Conservation (phyloP, 306 rosid genomes). For the Malus sylvestris region DNA sequence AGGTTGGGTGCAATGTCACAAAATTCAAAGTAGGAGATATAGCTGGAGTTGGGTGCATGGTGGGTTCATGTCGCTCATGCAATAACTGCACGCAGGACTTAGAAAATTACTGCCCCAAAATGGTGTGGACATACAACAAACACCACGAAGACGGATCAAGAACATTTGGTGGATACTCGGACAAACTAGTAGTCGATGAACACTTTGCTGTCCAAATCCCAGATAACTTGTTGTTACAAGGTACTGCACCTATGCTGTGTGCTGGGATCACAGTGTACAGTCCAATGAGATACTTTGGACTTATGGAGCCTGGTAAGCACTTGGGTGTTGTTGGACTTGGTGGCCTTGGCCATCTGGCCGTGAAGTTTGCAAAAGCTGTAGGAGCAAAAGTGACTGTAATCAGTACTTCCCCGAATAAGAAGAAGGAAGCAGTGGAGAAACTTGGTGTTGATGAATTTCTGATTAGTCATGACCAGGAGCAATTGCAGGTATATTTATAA, state of each 20-base stretch:
- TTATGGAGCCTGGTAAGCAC: not conserved
- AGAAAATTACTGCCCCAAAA: conserved; percentile 5
- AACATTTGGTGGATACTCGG: conserved; percentile 1
- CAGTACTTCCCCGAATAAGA: not conserved
- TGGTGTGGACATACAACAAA: not conserved
- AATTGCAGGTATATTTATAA: not conserved
- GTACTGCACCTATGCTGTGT: not conserved
- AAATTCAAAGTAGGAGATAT: conserved; percentile 9
- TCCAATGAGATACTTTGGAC: not conserved
- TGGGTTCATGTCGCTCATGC: not conserved
- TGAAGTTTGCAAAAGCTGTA: conserved; percentile 3
- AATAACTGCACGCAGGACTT: not conserved
- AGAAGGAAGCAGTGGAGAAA: not conserved
- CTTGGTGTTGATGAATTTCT: conserved; percentile 7
- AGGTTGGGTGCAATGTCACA: conserved; percentile 4
- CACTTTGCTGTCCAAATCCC: not conserved
- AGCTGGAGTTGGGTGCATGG: conserved; percentile 8
- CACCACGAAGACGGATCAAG: not conserved
- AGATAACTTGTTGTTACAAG: not conserved
- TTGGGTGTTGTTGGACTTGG: not conserved
- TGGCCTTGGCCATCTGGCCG: not conserved
- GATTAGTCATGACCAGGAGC: conserved; percentile 4
- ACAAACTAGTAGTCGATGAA: not conserved
- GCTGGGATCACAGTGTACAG: conserved; percentile 7
- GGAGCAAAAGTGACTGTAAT: not conserved